Base-by-base conservation (phyloP, 768 basidiomycete genomes). In the Plicaturopsis crispa region DNA sequence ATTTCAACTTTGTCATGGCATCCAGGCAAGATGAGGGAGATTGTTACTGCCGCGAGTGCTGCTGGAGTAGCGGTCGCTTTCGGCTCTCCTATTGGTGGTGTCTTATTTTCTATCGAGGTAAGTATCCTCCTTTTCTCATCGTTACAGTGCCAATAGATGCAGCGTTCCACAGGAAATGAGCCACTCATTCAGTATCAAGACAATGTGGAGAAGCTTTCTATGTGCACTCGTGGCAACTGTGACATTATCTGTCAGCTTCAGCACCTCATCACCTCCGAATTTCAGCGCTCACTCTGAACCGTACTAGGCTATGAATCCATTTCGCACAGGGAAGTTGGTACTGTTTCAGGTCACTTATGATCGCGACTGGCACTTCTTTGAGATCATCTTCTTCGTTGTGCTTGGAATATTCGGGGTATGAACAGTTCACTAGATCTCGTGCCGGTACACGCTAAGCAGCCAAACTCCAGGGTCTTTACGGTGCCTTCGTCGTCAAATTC, bases 11-110 rank as follows among this genome's bases (percentile, higher is more conserved):
- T 38, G 35, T 35, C 6, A 45, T 61, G 30, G 57, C 30, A 13
- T 14, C 22, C 43, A 84, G 80, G 76, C 40, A 86, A 85, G 60
- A 84, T 77, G 74, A 72, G 92, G 37, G 94, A 99, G 54, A 82
- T 98, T 31, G 65, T 97, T 19, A 92, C 90, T 1, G 94, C 96
- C 5, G 86, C 92, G 1, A 96, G 91, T 55, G 96, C 96, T 6
- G 94, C 96, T 3, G 96, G 96, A 5, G 96, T 99, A 0, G 96
- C 94, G 1, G 96, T 98, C 18, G 96, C 96, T 16, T 99, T 99
- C 55, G 96, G 94, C 43, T 88, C 93, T 2, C 96, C 96, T 1
- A 98, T 99, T 28, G 96, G 93, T 12, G 96, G 96, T 8, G 96
- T 99, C 1, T 56, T 99, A 14, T 99, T 99, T 54, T 94, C 94